A percentile compares a stretch with the other conserved stretches of the same genome.
Evolutionary conservation across 495 filamentous ascomycete species (phyloP).

Genomic region (Penicillium mononematosum): DNA sequence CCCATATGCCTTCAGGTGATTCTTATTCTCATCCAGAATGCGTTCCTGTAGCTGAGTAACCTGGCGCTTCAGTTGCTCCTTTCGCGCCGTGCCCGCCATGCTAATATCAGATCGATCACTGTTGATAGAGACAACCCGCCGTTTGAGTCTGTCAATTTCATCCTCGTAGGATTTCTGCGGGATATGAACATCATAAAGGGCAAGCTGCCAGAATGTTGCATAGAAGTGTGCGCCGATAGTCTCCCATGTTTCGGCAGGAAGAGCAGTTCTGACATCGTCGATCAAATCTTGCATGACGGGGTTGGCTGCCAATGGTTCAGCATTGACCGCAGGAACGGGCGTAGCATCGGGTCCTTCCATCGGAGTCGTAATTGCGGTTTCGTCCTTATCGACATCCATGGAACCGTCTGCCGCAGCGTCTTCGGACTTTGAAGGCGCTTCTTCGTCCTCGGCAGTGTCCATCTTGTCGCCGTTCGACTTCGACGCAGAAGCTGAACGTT

Average conservation of each 20-base stretch:
- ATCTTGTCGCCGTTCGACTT: constrained; percentile 31
- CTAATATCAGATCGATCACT: constrained; percentile 72
- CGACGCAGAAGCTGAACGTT: constrained; percentile 20
- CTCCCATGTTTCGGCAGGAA: constrained; percentile 65
- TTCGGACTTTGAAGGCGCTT: constrained; percentile 16
- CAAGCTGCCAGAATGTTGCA: constrained; percentile 89
- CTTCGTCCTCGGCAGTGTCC: constrained; percentile 35
- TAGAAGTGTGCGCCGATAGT: constrained; percentile 75
- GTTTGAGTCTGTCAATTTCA: constrained; percentile 63
- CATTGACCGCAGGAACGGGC: constrained; percentile 5
- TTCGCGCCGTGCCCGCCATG: constrained; percentile 58
- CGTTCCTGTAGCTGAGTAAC: constrained; percentile 58
- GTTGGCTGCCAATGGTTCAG: constrained; percentile 53
- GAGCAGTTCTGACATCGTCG: constrained; percentile 56
- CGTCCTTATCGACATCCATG: constrained; percentile 45
- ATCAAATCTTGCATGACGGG: constrained; percentile 77
- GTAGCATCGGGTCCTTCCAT: constrained; percentile 13
- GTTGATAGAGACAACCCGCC: constrained; percentile 58
- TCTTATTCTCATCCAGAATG: constrained; percentile 67
- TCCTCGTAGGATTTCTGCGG: constrained; percentile 70
- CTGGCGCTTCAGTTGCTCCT: constrained; percentile 61
- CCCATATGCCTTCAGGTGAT: constrained; percentile 61
- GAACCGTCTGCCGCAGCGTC: constrained; percentile 18
- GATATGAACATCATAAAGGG: constrained; percentile 74
- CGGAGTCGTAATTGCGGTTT: constrained; percentile 13